Base-by-base conservation (phyloP, 441 rosid species). In the Gossypium schwendimanii region DNA sequence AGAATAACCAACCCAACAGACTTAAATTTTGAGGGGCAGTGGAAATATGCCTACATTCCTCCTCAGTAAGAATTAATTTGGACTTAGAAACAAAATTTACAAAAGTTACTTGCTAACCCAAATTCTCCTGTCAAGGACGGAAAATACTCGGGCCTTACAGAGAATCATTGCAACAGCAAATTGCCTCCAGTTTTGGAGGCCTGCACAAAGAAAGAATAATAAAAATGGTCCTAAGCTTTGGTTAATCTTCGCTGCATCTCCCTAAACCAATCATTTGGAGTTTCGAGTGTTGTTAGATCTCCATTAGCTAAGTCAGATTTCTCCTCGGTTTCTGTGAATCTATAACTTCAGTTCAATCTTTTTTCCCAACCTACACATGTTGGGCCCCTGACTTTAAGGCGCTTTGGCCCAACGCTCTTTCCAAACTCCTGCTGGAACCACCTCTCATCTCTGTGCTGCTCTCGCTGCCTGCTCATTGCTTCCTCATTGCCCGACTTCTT, bases 361-460 rank as follows among this genome's bases (percentile, higher is more conserved):
- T 80, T 80, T 73, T 74, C 85, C 67, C 84, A 73, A 49, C 83
- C 85, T 75, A 81, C n/a, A 71, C 64, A 80, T 64, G 88, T 74
- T 0, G 93, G 91, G 64, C 93, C 95, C 85, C 83, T 88, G 45
- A 87, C 84, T 82, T 89, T 96, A 69, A 91, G 86, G 64, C 89
- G 98, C 83, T 86, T 96, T 20, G 89, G 93, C 65, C 91, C 92
- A 8, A 79, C 20, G 17, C 71, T 72, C 82, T 78, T 85, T 69
- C 86, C 86, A 3, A 70, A 12, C n/a, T 79, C 83, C n/a, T 81
- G 76, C 60, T 36, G 85, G 75, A 72, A 72, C 71, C 82, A 72
- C 73, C 83, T 72, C 59, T 83, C 83, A 73, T 73, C 75, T 58
- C 87, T 81, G 52, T 75, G 77, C 71, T 79, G 73, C n/a, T 79